phyloP scores from a whole-genome alignment of 2,329 filamentous ascomycete genomes.

The Diaporthe aspalathi region DNA sequence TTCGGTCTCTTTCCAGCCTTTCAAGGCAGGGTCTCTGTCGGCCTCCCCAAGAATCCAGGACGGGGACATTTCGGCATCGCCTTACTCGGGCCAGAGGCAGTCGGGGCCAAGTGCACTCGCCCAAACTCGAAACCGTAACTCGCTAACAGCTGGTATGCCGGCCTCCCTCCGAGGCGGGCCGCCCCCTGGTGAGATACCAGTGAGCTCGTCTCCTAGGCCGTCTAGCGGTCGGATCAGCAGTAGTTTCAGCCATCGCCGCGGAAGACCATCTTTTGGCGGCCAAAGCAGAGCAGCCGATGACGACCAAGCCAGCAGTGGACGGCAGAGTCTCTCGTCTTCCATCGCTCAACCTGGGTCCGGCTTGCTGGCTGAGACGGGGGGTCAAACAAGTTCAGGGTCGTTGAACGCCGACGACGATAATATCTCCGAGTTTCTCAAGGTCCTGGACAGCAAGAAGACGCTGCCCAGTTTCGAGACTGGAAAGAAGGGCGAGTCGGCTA shows the following conservation, averaged over 20 bases:
- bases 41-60: conserved; percentile 76
- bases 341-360: conserved; percentile 80
- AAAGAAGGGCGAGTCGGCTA: conserved; percentile 75
- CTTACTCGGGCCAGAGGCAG: conserved; percentile 62
- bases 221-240: conserved; percentile 89
- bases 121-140: conserved; percentile 76
- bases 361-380: conserved; percentile 77
- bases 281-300: conserved; percentile 75
- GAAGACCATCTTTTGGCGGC: conserved; percentile 80
- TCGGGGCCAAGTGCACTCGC: conserved; percentile 62
- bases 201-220: conserved; percentile 82
- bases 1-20: conserved; percentile 92
- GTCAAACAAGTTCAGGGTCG: conserved; percentile 74
- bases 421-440: conserved; percentile 91
- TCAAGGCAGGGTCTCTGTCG: conserved; percentile 95
- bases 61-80: conserved; percentile 65
- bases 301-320: conserved; percentile 83
- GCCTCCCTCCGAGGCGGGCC: conserved; percentile 77
- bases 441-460: conserved; percentile 90
- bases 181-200: conserved; percentile 71
- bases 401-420: conserved; percentile 86
- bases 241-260: conserved; percentile 89
- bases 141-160: conserved; percentile 80
- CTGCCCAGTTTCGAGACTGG: conserved; percentile 79
- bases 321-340: conserved; percentile 79